phyloP scores from a whole-genome alignment of 768 basidiomycete species.

The Pulveroboletus sp. region DNA sequence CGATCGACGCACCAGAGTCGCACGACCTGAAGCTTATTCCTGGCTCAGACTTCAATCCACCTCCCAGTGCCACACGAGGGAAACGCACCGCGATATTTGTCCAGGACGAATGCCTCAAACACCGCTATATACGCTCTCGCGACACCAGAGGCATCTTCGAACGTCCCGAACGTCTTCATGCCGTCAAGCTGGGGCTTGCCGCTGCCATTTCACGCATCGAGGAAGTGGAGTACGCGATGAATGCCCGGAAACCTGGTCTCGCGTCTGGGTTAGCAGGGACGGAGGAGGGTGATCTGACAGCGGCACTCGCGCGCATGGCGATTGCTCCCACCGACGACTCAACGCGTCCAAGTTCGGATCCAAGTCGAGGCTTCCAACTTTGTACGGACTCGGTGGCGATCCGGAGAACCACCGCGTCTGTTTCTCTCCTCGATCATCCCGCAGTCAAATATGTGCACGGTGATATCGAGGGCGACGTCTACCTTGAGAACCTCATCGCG shows the following conservation, averaged over 20 bases:
- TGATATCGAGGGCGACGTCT: conserved; percentile 61
- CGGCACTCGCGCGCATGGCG: no score
- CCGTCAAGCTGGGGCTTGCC: no score
- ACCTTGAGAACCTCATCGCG: conserved; percentile 56
- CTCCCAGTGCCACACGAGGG: neutral
- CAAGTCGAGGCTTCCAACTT: no score
- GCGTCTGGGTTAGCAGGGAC: no score
- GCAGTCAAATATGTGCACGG: conserved; percentile 76
- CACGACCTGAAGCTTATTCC: neutral
- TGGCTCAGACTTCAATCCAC: neutral
- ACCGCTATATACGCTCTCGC: conserved; percentile 73
- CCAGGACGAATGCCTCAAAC: conserved; percentile 70
- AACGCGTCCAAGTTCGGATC: no score
- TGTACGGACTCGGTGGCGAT: conserved; percentile 38
- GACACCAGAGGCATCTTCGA: conserved; percentile 64
- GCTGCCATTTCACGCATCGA: no score
- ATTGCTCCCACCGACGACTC: no score
- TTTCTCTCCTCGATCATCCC: conserved; percentile 53
- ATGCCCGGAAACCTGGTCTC: no score
- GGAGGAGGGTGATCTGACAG: no score
- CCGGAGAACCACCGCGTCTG: conserved; percentile 48
- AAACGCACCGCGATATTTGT: conserved; percentile 39
- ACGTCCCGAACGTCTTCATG: no score
- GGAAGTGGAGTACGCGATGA: no score
- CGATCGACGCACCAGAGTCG: neutral